Percentiles rank a stretch among this genome's conserved stretches.
Evolutionary conservation across 768 basidiomycete species (phyloP).

Genomic region (Boletales sp.): DNA sequence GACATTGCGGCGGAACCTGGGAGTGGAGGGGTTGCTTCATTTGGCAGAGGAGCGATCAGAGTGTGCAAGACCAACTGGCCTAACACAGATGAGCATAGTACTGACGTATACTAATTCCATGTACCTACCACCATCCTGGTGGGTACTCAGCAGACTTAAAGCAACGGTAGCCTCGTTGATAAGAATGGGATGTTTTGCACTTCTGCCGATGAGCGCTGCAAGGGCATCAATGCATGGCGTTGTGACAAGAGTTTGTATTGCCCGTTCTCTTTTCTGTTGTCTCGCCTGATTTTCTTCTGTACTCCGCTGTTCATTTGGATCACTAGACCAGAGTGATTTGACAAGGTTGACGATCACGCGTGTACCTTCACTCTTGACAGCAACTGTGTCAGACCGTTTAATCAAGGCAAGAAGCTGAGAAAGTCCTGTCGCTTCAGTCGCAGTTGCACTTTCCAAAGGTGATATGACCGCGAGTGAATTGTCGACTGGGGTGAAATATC

Average conservation of each 20-base stretch:
- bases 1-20: constrained; percentile 34
- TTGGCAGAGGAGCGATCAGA: constrained; percentile 47
- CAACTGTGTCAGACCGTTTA: constrained; percentile 73
- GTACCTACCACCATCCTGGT: constrained; percentile 58
- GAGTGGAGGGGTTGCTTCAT: constrained; percentile 34
- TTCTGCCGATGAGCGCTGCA: constrained; percentile 67
- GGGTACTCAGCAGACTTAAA: constrained; percentile 69
- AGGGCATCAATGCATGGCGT: constrained; percentile 59
- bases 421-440: constrained; percentile 46
- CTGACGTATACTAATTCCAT: background rate
- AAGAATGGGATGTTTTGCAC: constrained; percentile 76
- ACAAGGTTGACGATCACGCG: constrained; percentile 84
- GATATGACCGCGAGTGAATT: constrained; percentile 52
- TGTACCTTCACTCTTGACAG: constrained; percentile 86
- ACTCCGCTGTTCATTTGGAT: constrained; percentile 30
- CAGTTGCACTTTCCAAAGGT: constrained; percentile 30
- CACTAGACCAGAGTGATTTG: constrained; percentile 69
- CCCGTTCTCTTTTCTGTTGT: constrained; percentile 49
- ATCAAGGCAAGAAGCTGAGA: constrained; percentile 71
- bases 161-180: constrained; percentile 89
- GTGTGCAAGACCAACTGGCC: constrained; percentile 62
- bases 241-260: constrained; percentile 50
- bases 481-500: constrained; percentile 29
- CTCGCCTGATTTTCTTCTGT: constrained; percentile 36
- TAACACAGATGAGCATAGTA: constrained; percentile 27